Base-by-base conservation (phyloP, 2,329 filamentous ascomycete genomes). In the Colletotrichum caudatum region DNA sequence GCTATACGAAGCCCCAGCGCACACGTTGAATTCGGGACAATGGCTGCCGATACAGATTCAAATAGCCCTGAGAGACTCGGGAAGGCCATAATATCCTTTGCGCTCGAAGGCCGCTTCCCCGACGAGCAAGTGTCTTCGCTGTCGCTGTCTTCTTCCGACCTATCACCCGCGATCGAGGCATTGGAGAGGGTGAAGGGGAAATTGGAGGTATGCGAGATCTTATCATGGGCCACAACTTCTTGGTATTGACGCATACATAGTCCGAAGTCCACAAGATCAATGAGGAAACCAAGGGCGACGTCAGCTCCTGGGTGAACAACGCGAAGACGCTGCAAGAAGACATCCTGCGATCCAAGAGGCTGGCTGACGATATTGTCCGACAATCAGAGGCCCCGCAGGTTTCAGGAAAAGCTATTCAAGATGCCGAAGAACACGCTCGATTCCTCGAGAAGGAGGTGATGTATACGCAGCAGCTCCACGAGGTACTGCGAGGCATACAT, bases 271-370 rank as follows among this genome's bases (percentile, higher is more conserved):
- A 91, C 74, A 81, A 84, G 29, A 89, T 96, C 73, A 97, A 95
- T 81, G 89, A 90, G 78, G 90, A 94, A 75, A 92, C 91, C 23
- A 92, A 91, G 68, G 89, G 91, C 50, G 92, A 97, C 77, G 92
- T 97, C 62, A 92, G 94, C 78, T 89, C 91, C 63, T 98, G 95
- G 95, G 93, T 97, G 68, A 84, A 87, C 63, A 94, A 96, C 80
- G 94, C 95, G 59, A 94, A 94, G 81, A 90, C 91, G 64, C 88
- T 98, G 9, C 94, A 97, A 80, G 89, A 91, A 73, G 95, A 98
- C 78, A 95, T 98, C 74, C 90, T 93, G 76, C 89, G 90, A 58
- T 95, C 94, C 33, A 92, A 94, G 77, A 87, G 89, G 20, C 91
- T 94, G 46, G 94, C 95, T 29, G 91, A 91, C 77, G 91, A 94